Evolutionary conservation across 176 grass and related monocot species (phyloP).

Genomic region (Bolboschoenus planiculmis): DNA sequence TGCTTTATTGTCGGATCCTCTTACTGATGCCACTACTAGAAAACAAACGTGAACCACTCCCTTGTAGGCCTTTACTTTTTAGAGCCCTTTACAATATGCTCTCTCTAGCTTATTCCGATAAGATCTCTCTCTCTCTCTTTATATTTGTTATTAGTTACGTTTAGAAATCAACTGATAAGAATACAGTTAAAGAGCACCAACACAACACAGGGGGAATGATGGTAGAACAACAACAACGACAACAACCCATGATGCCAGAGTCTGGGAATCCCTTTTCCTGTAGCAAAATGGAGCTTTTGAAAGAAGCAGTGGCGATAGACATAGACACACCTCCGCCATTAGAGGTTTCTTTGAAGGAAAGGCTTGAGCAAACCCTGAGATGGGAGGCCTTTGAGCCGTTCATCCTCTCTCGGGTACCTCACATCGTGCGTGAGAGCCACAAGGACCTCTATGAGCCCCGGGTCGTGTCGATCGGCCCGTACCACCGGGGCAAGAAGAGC

Average conservation of each 20-base stretch:
- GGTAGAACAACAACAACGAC: no score
- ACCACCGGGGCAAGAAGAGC: not conserved
- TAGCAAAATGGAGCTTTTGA: not conserved
- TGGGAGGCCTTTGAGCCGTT: constrained; percentile 15
- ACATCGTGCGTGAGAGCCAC: not conserved
- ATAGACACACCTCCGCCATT: not conserved
- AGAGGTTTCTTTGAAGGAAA: not conserved
- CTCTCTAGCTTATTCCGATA: not conserved
- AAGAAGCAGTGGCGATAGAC: constrained; percentile 1
- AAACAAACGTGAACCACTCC: not conserved
- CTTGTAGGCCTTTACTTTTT: not conserved
- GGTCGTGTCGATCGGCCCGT: constrained; percentile 21
- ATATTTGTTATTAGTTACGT: no score
- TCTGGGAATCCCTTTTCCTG: not conserved
- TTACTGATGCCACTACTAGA: not conserved
- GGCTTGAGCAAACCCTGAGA: not conserved
- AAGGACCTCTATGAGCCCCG: constrained; percentile 26
- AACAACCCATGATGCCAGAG: not conserved
- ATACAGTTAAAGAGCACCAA: not conserved
- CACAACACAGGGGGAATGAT: not conserved
- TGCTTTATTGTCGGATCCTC: not conserved
- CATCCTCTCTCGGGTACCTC: constrained; percentile 14
- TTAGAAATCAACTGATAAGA: no score
- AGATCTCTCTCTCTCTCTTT: no score
- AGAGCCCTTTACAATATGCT: not conserved